phyloP scores from a whole-genome alignment of 768 basidiomycete species.

The Hortiboletus flavorubellus region DNA sequence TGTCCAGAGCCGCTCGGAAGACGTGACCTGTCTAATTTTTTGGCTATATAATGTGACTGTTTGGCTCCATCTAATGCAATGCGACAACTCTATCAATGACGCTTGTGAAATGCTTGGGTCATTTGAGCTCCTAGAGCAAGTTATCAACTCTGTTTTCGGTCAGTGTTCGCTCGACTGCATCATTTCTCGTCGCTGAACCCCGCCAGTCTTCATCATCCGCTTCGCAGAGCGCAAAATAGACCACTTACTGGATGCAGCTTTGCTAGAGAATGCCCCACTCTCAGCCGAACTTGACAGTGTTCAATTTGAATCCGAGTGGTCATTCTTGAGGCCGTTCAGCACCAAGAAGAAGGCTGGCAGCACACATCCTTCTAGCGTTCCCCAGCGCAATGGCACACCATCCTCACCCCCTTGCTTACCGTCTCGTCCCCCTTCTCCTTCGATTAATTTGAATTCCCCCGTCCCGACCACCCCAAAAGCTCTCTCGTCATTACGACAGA shows the following conservation, averaged over 20 bases:
- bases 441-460: conserved; percentile 39
- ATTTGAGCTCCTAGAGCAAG: conserved; percentile 84
- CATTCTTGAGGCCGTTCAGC: conserved; percentile 72
- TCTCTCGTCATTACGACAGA: conserved; percentile 68
- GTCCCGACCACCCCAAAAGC: conserved; percentile 48
- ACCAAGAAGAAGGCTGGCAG: conserved; percentile 50
- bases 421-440: conserved; percentile 52
- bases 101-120: conserved; percentile 83
- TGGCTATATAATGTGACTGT: conserved; percentile 93
- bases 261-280: conserved; percentile 81
- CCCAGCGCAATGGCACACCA: conserved; percentile 37
- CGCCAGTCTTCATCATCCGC: conserved; percentile 88
- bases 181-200: conserved; percentile 1
- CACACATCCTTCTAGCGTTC: conserved; percentile 25
- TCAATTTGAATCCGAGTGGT: conserved; percentile 97
- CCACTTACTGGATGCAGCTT: conserved; percentile 71
- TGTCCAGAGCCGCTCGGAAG: conserved; percentile 72
- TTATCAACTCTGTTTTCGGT: conserved; percentile 95
- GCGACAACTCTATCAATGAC: conserved; percentile 73
- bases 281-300: conserved; percentile 76
- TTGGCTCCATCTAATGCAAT: conserved; percentile 88
- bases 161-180: conserved; percentile 14
- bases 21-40: conserved; percentile 83
- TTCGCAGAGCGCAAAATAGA: conserved; percentile 89
- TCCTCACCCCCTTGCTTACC: conserved; percentile 48